phyloP scores from a whole-genome alignment of 148 eudicot genomes.

The Spergularia marina region DNA sequence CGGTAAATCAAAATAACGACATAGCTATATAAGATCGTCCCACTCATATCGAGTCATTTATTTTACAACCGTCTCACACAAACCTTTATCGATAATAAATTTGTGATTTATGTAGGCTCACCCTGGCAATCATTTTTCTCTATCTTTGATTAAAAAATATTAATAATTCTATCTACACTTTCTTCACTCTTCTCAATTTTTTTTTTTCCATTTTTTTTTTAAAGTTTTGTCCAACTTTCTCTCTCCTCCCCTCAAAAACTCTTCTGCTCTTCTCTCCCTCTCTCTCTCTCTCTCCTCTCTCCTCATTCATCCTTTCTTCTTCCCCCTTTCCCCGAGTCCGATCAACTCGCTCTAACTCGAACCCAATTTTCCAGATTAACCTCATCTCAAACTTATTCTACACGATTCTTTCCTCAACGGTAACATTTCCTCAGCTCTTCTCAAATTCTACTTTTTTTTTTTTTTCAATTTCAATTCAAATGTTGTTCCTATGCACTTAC shows the following conservation, averaged over 20 bases:
- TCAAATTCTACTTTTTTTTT: neutral
- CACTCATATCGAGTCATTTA: too few relatives aligned
- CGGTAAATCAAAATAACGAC: too few relatives aligned
- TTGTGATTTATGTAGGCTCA: too few relatives aligned
- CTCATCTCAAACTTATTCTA: too few relatives aligned
- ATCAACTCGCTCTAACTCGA: conserved; percentile 8
- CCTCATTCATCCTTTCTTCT: neutral
- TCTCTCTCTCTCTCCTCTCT: neutral
- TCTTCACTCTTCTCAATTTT: too few relatives aligned
- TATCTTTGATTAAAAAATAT: too few relatives aligned
- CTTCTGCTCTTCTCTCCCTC: neutral
- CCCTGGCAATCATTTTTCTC: too few relatives aligned
- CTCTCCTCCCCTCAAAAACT: neutral
- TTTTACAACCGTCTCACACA: too few relatives aligned
- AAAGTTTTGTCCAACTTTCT: neutral
- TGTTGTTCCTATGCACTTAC: neutral
- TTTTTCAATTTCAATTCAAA: neutral
- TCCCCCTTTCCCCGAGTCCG: conserved; percentile 11
- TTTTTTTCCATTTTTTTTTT: too few relatives aligned
- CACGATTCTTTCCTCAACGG: neutral
- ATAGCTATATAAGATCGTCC: too few relatives aligned
- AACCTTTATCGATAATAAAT: too few relatives aligned
- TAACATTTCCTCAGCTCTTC: neutral
- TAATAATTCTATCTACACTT: too few relatives aligned
- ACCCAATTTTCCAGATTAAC: neutral